Evolutionary conservation across 169 alveolate species (phyloP), one percentile per base, ranked within the genome.

Genomic region (Plasmodium coatneyi): DNA sequence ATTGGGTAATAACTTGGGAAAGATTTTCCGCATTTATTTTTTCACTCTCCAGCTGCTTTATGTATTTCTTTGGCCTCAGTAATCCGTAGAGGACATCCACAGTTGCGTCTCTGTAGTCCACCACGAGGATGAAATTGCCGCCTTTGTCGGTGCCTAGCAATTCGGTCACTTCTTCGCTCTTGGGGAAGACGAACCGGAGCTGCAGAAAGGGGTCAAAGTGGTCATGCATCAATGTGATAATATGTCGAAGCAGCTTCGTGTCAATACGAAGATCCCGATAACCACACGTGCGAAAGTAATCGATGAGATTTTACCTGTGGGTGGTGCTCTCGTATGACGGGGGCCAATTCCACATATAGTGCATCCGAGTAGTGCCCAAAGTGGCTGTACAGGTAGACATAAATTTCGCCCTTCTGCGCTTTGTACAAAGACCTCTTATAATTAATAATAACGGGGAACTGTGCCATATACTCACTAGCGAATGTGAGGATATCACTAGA

Each of bases 111-210:
- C 83, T 60, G 52, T 89, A 89, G 71, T 89, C 94, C 43, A 56
- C 34, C 22, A 89, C 46, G 36, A 84, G 72, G 25, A 89, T 22
- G 10, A 79, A 66, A 39, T 71, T 89, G 28, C 34, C 76, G 22
- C 32, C 0, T 12, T n/a, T 36, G 16, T 60, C 91, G 22, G 72
- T 7, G 16, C 70, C 76, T 14, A 89, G 52, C 60, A 79, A 25
- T 12, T 89, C 94, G 19, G 19, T 6, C 12, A 36, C 32, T 70
- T 89, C 94, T n/a, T 89, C 94, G 22, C 60, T 89, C 79, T 71
- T 78, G 14, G 94, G 94, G 54, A 89, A 89, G 6, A 89, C 94
- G 71, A 89, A 89, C 5, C 81, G 80, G 6, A 89, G 49, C 94
- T 72, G 72, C 16, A 25, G 54, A 25, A 1, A 9, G 22, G 16